Evolutionary conservation across 1,284 basidiomycete genomes (phyloP).

Genomic region (Ustilago xerochloae): DNA sequence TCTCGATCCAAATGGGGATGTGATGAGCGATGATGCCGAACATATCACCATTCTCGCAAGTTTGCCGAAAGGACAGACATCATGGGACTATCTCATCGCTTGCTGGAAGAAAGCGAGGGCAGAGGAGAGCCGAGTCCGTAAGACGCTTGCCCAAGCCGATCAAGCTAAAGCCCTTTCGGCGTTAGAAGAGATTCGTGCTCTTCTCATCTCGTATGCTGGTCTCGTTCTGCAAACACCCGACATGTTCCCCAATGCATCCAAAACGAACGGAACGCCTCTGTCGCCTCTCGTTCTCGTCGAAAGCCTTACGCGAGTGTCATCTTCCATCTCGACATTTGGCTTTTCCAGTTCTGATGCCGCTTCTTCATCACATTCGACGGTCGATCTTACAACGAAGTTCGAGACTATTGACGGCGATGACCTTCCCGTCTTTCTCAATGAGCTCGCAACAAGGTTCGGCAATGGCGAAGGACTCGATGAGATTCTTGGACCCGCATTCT

Average conservation of each 20-base stretch:
- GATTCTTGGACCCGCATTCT: conserved; percentile 70
- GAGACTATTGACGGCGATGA: conserved; percentile 68
- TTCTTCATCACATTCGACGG: conserved; percentile 15
- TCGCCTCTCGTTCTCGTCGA: conserved; percentile 75
- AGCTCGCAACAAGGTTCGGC: conserved; percentile 70
- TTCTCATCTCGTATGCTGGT: conserved; percentile 90
- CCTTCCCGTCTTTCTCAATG: conserved; percentile 70
- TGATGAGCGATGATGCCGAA: conserved; percentile 87
- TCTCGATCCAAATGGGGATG: conserved; percentile 76
- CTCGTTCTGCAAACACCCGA: conserved; percentile 86
- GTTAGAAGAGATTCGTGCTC: conserved; percentile 55
- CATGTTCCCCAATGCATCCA: conserved; percentile 79
- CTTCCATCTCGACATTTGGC: conserved; percentile 67
- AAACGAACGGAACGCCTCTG: conserved; percentile 43
- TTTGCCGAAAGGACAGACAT: conserved; percentile 81
- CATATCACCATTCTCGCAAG: conserved; percentile 81
- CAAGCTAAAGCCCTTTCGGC: conserved; percentile 72
- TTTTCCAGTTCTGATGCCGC: conserved; percentile 21
- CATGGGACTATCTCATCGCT: conserved; percentile 88
- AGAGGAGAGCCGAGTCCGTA: conserved; percentile 52
- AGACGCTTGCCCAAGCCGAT: conserved; percentile 74
- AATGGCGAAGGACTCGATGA: conserved; percentile 69
- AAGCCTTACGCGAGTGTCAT: conserved; percentile 44
- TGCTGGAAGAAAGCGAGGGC: conserved; percentile 79
- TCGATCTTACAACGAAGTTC: conserved; percentile 48